phyloP scores from a whole-genome alignment of 1,284 basidiomycete genomes.

The Moesziomyces sp. region DNA sequence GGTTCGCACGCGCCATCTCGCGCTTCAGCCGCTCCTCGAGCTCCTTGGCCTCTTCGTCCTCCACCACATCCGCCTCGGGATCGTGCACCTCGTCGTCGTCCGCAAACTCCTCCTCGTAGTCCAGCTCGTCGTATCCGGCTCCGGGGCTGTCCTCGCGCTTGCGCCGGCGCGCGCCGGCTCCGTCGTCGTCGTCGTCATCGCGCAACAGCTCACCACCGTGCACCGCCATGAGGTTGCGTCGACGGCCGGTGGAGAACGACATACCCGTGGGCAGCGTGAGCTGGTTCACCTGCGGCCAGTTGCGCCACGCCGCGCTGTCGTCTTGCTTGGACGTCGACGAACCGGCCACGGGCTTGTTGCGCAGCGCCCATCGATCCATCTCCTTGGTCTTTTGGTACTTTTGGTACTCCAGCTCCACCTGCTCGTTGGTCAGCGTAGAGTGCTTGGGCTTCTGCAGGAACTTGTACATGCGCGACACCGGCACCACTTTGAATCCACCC shows the following conservation, averaged over 20 bases:
- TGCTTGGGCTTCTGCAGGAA: constrained; percentile 64
- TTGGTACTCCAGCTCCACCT: constrained; percentile 56
- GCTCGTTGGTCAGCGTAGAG: constrained; percentile 52
- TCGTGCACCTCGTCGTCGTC: constrained; percentile 63
- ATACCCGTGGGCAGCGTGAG: constrained; percentile 46
- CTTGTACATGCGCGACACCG: constrained; percentile 64
- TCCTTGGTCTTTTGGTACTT: constrained; percentile 54
- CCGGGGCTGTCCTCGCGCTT: constrained; percentile 43
- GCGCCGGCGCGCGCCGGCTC: constrained; percentile 14
- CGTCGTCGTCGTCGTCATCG: constrained; percentile 50
- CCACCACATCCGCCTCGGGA: constrained; percentile 47
- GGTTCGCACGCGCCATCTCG: constrained; percentile 66
- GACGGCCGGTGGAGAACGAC: constrained; percentile 45
- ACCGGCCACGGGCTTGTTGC: constrained; percentile 33
- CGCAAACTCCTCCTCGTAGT: constrained; percentile 65
- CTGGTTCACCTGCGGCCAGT: constrained; percentile 42
- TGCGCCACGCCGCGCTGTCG: constrained; percentile 40
- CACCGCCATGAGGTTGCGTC: constrained; percentile 51
- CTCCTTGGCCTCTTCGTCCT: constrained; percentile 63
- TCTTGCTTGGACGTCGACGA: constrained; percentile 29
- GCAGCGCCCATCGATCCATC: constrained; percentile 52
- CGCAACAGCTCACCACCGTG: constrained; percentile 48
- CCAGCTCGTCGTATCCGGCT: constrained; percentile 61
- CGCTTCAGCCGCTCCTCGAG: constrained; percentile 65
- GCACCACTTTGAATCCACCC: constrained; percentile 66